Evolutionary conservation across 1,284 basidiomycete genomes (phyloP), one percentile per base, ranked within the genome.

Genomic region (Dichomitus squalens): DNA sequence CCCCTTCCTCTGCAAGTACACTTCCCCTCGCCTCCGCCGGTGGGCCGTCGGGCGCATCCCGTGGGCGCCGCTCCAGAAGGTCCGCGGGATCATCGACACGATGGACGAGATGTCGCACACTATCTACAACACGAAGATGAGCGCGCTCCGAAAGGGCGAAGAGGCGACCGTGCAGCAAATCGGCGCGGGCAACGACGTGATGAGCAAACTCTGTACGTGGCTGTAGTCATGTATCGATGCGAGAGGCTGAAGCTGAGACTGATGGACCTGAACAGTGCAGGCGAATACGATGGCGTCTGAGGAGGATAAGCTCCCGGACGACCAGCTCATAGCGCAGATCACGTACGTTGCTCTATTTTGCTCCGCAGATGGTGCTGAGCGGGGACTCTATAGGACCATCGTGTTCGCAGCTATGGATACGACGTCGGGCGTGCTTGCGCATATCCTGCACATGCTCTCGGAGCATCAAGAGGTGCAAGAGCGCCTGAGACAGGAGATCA

Each of bases 171-270:
- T 61, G 41, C 64, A 61, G 8, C 62, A 63, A 29, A 60, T 67
- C 18, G 67, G 66, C 18, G 64, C 63, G 52, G 72, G 70, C 12
- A 64, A 67, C 43, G 72, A 73, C 49, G 70, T 73, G 36, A 60
- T 72, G 61, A 72, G 70, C 48, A 64, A 70, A 33, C 62, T 74
- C 2, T 56, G 72, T 72, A 31, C 11, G 29, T 31, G 5, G 29
- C 6, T 31, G 6, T 31, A 11, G 29, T 5, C 29, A 6, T 5
- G 29, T 11, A 31, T 31, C n/a, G n/a, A n/a, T n/a, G n/a, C n/a
- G n/a, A n/a, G 29, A 31, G 5, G 6, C 5, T 31, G 29, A 31
- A 5, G 11, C 29, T 31, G 29, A 31, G 29, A 31, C 11, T 11
- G 11, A 31, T 11, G 29, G n/a, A 6, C 29, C 11, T 5, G 29